These are phyloP conservation scores for Mortierella sp. DNA, from an alignment of 371 early-diverging fungal species.

Conservation along the genomic window DNA sequence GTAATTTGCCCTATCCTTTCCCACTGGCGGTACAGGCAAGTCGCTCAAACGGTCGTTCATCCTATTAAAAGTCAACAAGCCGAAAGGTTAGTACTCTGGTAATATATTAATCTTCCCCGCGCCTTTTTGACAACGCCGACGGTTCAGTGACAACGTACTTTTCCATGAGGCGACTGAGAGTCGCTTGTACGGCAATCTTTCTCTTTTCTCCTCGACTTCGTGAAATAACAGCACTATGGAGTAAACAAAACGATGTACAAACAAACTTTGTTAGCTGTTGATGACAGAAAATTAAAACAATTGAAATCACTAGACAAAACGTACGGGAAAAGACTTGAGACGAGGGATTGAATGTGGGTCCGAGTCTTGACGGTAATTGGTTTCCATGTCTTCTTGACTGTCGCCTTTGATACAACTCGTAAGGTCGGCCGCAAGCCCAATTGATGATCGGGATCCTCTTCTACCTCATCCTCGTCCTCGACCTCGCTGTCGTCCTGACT, in stretches of 20 bases:
- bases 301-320: background rate
- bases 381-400: conserved; percentile 35
- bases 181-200: conserved; percentile 42
- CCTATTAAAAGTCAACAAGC: conserved; percentile 11
- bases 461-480: conserved; percentile 14
- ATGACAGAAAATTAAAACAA: background rate
- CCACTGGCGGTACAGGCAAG: conserved; percentile 37
- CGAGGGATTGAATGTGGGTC: conserved; percentile 34
- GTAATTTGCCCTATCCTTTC: conserved; percentile 21
- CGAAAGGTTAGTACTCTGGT: background rate
- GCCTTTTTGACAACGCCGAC: background rate
- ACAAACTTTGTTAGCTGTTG: background rate
- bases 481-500: conserved; percentile 6
- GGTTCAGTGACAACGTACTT: conserved; percentile 16
- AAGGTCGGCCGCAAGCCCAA: conserved; percentile 39
- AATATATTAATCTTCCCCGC: background rate
- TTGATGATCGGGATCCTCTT: conserved; percentile 29
- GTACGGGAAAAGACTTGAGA: conserved; percentile 45
- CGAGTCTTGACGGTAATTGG: conserved; percentile 39
- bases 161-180: conserved; percentile 41
- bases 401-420: conserved; percentile 45
- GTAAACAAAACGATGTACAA: background rate
- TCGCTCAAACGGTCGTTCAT: conserved; percentile 48
- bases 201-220: conserved; percentile 41
- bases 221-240: conserved; percentile 36